A percentile compares a stretch with the other conserved stretches of the same genome.
Conservation (phyloP, 192 early-diverging fungal genomes). For the Entophlyctis luteolus region DNA sequence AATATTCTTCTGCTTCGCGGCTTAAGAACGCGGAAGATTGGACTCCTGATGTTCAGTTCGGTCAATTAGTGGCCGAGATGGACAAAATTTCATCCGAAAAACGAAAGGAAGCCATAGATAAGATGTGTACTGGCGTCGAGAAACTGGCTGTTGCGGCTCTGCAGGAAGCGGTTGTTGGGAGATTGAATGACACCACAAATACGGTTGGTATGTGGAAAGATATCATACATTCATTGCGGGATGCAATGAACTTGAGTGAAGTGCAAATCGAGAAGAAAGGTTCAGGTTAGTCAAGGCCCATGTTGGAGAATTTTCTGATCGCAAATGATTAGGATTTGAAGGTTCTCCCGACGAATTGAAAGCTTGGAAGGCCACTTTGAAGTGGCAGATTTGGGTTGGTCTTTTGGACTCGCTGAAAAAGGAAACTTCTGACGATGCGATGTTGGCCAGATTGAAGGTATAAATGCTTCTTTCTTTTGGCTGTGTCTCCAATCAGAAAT, state of each 20-base stretch:
- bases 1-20: constrained; percentile 48
- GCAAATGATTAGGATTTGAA: constrained; percentile 28
- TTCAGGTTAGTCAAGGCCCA: constrained; percentile 11
- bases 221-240: constrained; percentile 59
- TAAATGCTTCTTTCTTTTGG: not conserved
- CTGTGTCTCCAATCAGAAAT: too few species aligned
- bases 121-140: constrained; percentile 42
- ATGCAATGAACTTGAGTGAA: constrained; percentile 53
- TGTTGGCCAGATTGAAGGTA: constrained; percentile 67
- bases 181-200: constrained; percentile 61
- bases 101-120: constrained; percentile 63
- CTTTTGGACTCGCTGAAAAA: constrained; percentile 70
- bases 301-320: not conserved
- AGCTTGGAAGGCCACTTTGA: not conserved
- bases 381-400: constrained; percentile 66
- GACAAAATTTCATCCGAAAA: constrained; percentile 53
- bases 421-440: constrained; percentile 77
- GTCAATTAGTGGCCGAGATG: constrained; percentile 61
- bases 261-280: constrained; percentile 31
- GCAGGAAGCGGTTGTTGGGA: constrained; percentile 65
- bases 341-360: constrained; percentile 10
- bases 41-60: constrained; percentile 57
- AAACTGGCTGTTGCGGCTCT: constrained; percentile 42
- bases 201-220: constrained; percentile 64
- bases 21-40: constrained; percentile 64